Base-by-base conservation (phyloP, 2,329 filamentous ascomycete species). In the Cercospora sojina region DNA sequence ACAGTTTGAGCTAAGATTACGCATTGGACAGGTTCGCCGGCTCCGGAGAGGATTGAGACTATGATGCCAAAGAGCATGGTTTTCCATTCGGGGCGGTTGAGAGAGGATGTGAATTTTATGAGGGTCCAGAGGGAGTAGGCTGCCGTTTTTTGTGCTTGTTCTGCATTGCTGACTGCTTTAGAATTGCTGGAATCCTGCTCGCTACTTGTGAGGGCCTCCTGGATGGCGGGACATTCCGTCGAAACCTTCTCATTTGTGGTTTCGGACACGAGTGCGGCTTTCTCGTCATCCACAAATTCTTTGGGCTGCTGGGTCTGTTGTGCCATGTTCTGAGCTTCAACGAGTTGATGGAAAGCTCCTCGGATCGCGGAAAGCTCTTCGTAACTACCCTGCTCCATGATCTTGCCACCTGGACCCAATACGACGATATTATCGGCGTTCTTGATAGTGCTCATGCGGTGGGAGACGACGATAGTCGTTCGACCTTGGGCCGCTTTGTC, bases 1-100 rank as follows among this genome's bases (percentile, higher is more conserved):
- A 97, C 92, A 65, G 92, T 86, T 79, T 97, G 96, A 73, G 92
- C 90, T 73, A 97, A 93, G 78, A 97, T 89, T 68, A 97, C 86
- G 70, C 90, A 86, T 74, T 88, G 85, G 0, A 85, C 86, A 10
- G 91, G 91, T 76, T 96, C 92, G 64, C 89, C 92, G 66, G 87
- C 89, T 77, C 92, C 93, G 67, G 89, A 90, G 67, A 96, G 87
- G 73, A 89, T 83, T 38, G 89, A 88, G 76, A 89, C 92, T 75
- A 90, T 74, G n/a, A 96, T 80, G 12, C 91, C 93, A 64, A 90
- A 67, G 2, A 88, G 27, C 91, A 96, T 93, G 27, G 88, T 80
- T 20, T 83, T 81, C 83, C 85, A 87, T 76, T 96, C 92, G 0
- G 83, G 78, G 56, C 77, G 84, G 79, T 96, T 96, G 81, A 96